Base-by-base conservation (phyloP, 140 eudicot species). In the Ambrosia hybrid region DNA sequence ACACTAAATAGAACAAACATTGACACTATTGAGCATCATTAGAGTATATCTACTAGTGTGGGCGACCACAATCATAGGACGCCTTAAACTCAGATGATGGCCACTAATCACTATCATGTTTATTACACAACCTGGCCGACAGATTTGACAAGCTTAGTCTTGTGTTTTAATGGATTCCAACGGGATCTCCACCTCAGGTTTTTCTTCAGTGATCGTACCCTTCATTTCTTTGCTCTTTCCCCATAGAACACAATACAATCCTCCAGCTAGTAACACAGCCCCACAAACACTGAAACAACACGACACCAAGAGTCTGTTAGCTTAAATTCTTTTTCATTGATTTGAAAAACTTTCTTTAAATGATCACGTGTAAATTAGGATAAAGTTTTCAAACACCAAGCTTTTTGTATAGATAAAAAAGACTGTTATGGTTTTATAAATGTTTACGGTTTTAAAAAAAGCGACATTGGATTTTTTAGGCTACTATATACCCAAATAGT, bases 171-270 rank as follows among this genome's bases (percentile, higher is more conserved):
- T 78, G 65, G 82, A 65, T 10, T 78, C 78, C 82, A 72, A 36
- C 78, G 82, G 65, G 63, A 68, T 66, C 49, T 72, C 69, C 74
- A 72, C 74, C 36, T 61, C 37, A 37, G 26, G 39, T 38, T 57
- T 78, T 57, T 38, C 14, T 48, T 78, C 74, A 57, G 14, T 65
- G 1, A 78, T 65, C 56, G 46, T 78, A 68, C 80, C 56, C 6
- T 43, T 53, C 45, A 78, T 58, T 58, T 89, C 96, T 66, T 68
- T 86, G 7, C 79, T 86, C 82, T 83, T 89, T 51, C 88, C 96
- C 96, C 92, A 89, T n/a, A 89, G 41, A 38, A 86, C 86, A 56
- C 73, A 30, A 45, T 86, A 89, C 37, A 89, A 60, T 8, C 96
- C 96, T 16, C 83, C 88, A 0, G 72, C 85, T 51, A 89, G 85